These are phyloP conservation scores for Acanthamoeba quina DNA, from an alignment of 208 protist genomes.

Conservation along the genomic window DNA sequence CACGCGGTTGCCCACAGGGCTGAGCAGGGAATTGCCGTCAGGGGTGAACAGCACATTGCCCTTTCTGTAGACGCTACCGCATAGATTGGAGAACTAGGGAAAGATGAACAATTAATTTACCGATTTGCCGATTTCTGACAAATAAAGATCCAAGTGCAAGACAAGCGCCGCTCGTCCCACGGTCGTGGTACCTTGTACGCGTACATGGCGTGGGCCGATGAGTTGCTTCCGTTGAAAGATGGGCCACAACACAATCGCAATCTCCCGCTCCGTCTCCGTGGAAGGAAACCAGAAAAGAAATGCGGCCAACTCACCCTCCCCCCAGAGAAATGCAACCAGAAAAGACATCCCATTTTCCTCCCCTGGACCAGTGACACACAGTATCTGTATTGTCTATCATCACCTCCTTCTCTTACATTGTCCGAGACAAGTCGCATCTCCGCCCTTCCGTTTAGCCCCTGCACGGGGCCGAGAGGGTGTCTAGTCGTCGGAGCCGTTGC, in stretches of 20 bases:
- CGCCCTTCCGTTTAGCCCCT: no score
- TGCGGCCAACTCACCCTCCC: no score
- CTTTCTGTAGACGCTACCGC: conserved; percentile 90
- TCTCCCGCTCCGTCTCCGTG: neutral
- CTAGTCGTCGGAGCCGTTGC: neutral
- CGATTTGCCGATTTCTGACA: neutral
- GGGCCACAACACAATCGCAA: neutral
- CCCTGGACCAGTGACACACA: no score
- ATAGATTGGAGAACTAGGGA: conserved; percentile 91
- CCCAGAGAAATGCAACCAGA: no score
- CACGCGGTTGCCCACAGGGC: conserved; percentile 93
- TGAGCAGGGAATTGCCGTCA: conserved; percentile 91
- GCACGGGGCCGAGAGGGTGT: no score
- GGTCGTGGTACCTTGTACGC: conserved; percentile 41
- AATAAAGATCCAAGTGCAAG: no score
- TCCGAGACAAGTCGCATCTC: no score
- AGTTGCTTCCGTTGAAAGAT: neutral
- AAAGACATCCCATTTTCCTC: no score
- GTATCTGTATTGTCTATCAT: no score
- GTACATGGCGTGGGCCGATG: neutral
- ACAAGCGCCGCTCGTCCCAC: neutral
- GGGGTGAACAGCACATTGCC: conserved; percentile 93
- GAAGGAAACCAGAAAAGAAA: conserved; percentile 20
- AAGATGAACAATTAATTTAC: neutral
- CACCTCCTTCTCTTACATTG: no score